These are phyloP conservation scores for Rutidosis leptorrhynchoides DNA, from an alignment of 129 eudicot species.

Conservation along the genomic window DNA sequence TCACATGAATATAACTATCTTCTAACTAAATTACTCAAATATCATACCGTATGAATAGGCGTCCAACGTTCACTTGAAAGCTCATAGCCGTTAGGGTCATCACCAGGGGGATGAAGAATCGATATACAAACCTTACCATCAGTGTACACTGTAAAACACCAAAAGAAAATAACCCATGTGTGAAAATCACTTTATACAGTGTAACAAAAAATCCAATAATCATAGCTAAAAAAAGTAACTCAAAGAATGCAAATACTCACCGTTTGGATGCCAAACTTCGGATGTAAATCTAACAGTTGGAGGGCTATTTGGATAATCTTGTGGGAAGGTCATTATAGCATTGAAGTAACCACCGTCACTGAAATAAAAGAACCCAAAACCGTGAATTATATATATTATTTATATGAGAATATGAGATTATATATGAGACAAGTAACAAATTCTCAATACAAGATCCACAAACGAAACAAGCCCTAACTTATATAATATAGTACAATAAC, in stretches of 20 bases:
- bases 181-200: background rate
- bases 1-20: background rate
- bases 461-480: background rate
- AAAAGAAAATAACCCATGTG: background rate
- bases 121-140: slow-evolving; percentile 69
- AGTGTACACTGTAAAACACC: slow-evolving; percentile 41
- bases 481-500: background rate
- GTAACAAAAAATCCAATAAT: background rate
- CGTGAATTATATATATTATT: background rate
- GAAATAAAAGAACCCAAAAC: slow-evolving; percentile 23
- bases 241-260: slow-evolving; percentile 28
- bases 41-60: slow-evolving; percentile 59
- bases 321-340: slow-evolving; percentile 65
- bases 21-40: background rate
- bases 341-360: slow-evolving; percentile 63
- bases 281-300: slow-evolving; percentile 60
- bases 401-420: background rate
- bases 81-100: slow-evolving; percentile 62
- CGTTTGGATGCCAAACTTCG: slow-evolving; percentile 75
- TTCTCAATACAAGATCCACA: background rate
- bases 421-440: background rate
- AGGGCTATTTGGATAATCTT: slow-evolving; percentile 58
- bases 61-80: slow-evolving; percentile 70
- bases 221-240: background rate
- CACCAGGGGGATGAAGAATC: slow-evolving; percentile 64